Conservation (phyloP, 805 yeast species). For the Candida jianshihensis region DNA sequence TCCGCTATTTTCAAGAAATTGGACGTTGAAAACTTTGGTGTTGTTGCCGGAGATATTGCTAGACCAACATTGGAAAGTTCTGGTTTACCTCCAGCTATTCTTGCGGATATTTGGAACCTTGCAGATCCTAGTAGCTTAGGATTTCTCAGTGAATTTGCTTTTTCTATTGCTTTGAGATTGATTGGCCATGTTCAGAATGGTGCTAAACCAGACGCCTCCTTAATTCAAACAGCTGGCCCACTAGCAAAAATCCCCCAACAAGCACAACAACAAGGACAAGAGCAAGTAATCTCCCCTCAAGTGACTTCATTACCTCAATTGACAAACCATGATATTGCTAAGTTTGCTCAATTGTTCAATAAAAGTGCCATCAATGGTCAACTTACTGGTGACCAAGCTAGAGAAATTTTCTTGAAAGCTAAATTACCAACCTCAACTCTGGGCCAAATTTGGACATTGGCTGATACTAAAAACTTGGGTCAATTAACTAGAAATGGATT, state of each 20-base stretch:
- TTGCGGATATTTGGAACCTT: constrained; percentile 91
- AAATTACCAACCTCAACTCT: constrained; percentile 68
- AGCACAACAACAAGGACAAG: constrained; percentile 20
- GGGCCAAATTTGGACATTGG: constrained; percentile 85
- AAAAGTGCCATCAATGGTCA: constrained; percentile 52
- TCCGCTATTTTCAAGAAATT: constrained; percentile 71
- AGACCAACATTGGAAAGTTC: constrained; percentile 79
- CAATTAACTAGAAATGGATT: constrained; percentile 68
- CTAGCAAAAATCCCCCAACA: constrained; percentile 47
- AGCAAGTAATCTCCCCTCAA: constrained; percentile 19
- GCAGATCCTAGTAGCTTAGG: constrained; percentile 92
- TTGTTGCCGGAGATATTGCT: constrained; percentile 83
- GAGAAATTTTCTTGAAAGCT: constrained; percentile 83
- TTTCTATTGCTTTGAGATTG: constrained; percentile 79
- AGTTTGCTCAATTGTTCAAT: constrained; percentile 66
- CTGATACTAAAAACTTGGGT: constrained; percentile 73
- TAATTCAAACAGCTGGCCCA: constrained; percentile 56
- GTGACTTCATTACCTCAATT: constrained; percentile 42
- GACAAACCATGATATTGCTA: constrained; percentile 49
- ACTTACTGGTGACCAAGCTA: constrained; percentile 76
- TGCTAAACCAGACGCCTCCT: constrained; percentile 42
- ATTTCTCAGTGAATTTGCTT: constrained; percentile 70
- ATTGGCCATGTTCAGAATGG: constrained; percentile 85
- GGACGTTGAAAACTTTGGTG: constrained; percentile 73
- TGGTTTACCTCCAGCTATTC: constrained; percentile 66